Evolutionary conservation across 2,329 filamentous ascomycete genomes (phyloP).

Genomic region (Fusarium proliferatum): DNA sequence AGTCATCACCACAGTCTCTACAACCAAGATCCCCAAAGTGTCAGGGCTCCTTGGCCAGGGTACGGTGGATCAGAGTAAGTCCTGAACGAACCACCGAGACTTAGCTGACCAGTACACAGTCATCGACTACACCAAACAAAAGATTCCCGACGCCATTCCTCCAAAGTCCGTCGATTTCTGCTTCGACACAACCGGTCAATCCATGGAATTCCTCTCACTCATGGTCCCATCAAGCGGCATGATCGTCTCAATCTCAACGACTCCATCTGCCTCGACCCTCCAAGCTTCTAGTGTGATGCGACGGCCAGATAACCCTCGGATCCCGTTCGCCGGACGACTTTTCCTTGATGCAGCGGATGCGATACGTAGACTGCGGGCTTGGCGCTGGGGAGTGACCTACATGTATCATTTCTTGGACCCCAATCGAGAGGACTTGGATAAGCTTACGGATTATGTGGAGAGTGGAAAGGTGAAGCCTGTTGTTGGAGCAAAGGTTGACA

Average conservation of each 20-base stretch:
- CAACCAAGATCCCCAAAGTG: too few relatives aligned
- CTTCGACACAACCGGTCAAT: background rate
- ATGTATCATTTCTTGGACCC: background rate
- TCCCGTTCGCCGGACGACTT: accelerated
- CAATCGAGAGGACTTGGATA: background rate
- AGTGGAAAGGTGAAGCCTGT: background rate
- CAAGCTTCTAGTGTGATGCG: background rate
- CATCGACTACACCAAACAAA: background rate
- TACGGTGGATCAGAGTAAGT: too few relatives aligned
- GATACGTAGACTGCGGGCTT: background rate
- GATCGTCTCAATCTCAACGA: background rate
- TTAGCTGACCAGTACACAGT: background rate
- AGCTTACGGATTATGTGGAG: background rate
- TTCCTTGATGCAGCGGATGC: background rate
- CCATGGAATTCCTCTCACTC: background rate
- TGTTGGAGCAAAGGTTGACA: background rate
- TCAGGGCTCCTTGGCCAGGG: too few relatives aligned
- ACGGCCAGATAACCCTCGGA: background rate
- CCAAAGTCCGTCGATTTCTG: background rate
- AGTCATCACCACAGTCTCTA: too few relatives aligned
- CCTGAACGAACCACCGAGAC: too few relatives aligned
- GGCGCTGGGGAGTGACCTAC: background rate
- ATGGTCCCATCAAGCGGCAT: background rate
- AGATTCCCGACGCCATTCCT: accelerated
- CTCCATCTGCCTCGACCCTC: background rate